Base-by-base conservation (phyloP, 306 rosid species). In the Medicago truncatula region DNA sequence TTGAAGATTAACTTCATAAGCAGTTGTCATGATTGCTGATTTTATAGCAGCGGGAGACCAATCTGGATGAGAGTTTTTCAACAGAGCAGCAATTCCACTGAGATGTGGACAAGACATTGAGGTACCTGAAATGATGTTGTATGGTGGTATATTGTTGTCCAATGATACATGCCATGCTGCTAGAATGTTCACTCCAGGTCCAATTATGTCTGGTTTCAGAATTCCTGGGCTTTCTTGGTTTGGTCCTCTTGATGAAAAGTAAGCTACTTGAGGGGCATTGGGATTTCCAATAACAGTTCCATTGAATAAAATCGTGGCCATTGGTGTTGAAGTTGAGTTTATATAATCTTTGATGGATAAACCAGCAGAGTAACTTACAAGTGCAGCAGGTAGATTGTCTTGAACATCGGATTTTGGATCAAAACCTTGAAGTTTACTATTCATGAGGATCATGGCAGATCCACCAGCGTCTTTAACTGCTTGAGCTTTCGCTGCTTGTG, bases 31-130 rank as follows among this genome's bases (percentile, higher is more conserved):
- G 60, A 81, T 83, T 8, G 91, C 86, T 28, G 90, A 90, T 15
- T 88, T 88, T 65, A 88, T 82, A 9, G 86, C 86, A n/a, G 90
- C 93, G 0, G 86, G 93, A 2, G 91, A 86, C 96, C 90, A 90
- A 17, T 87, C 84, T 20, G 88, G 90, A 80, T 87, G 91, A 14
- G 91, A 78, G 74, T 80, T 85, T 72, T 73, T 83, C 64, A 90
- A 79, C 83, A 88, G 14, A 54, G 91, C 87, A 0, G 90, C 93
- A 11, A 85, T 70, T 46, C 96, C 89, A 41, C 85, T 75, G 8
- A 88, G 82, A 60, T 87, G 93, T 46, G 89, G 90, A 16, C 89
- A 84, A 8, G 93, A 81, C 89, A 85, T 85, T 25, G 93, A 89
- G 46, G 89, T 89, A 9, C 89, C 85, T 1, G 85, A 83, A 62